Percentiles rank a stretch among this genome's conserved stretches.
These are phyloP conservation scores for Populus simonii DNA, from an alignment of 345 rosid species.

Conservation along the genomic window DNA sequence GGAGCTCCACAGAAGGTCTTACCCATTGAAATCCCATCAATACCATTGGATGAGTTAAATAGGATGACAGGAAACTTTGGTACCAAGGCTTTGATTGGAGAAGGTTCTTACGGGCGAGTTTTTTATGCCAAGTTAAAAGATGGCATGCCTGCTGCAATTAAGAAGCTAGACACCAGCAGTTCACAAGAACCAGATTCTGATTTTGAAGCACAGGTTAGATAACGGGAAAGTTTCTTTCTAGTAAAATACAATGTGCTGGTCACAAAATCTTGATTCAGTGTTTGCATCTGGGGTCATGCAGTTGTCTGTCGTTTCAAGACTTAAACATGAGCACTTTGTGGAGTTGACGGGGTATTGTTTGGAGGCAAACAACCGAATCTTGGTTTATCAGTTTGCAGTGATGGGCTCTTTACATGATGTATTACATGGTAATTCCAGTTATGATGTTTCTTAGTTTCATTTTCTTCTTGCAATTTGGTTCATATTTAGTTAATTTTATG, in stretches of 20 bases:
- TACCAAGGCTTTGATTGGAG: conserved; percentile 79
- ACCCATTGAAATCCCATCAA: conserved; percentile 70
- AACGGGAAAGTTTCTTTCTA: neutral
- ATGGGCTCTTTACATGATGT: conserved; percentile 93
- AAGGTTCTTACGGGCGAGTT: conserved; percentile 98
- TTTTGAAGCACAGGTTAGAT: conserved; percentile 73
- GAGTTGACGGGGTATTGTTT: conserved; percentile 83
- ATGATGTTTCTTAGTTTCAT: neutral
- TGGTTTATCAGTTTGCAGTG: conserved; percentile 71
- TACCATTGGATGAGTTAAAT: conserved; percentile 67
- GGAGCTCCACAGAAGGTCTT: conserved; percentile 76
- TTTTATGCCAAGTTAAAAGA: conserved; percentile 56
- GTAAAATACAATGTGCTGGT: neutral
- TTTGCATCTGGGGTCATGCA: conserved; percentile 21
- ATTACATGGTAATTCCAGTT: conserved; percentile 55
- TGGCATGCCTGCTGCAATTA: conserved; percentile 63
- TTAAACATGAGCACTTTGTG: conserved; percentile 78
- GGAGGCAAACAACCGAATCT: conserved; percentile 66
- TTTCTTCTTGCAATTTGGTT: neutral
- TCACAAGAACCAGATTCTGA: conserved; percentile 79
- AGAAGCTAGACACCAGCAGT: conserved; percentile 78
- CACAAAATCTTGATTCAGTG: neutral
- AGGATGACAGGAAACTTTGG: conserved; percentile 66
- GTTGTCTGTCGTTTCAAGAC: conserved; percentile 84
- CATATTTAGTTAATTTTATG: neutral